These are phyloP conservation scores for Haematococcus lacustris DNA, from an alignment of 139 green algal species.

Conservation along the genomic window DNA sequence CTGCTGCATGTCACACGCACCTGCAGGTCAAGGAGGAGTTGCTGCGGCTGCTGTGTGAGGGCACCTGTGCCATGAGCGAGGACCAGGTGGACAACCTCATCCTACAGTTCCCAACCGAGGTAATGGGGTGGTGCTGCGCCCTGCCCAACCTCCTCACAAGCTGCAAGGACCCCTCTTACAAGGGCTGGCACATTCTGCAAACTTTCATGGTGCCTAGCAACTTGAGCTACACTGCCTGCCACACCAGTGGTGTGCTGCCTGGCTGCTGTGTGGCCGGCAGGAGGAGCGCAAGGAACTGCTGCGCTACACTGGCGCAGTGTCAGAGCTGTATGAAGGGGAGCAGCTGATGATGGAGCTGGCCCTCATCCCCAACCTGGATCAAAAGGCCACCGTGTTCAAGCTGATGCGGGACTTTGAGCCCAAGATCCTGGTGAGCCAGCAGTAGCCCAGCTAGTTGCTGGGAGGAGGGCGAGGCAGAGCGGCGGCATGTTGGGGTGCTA, in stretches of 20 bases:
- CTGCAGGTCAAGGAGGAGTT: constrained; percentile 17
- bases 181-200: too few relatives aligned
- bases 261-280: background rate
- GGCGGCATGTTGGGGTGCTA: background rate
- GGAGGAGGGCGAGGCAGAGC: background rate
- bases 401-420: constrained; percentile 11
- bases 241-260: too few relatives aligned
- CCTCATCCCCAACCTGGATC: constrained; percentile 2
- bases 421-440: constrained; percentile 4
- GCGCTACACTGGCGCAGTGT: constrained; percentile 8
- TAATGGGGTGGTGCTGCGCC: background rate
- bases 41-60: constrained; percentile 6
- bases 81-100: constrained; percentile 27
- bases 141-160: background rate
- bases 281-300: constrained; percentile 28
- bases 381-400: background rate
- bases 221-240: too few relatives aligned
- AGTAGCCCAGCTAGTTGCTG: background rate
- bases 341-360: constrained; percentile 42
- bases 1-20: too few relatives aligned
- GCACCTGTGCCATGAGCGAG: constrained; percentile 4
- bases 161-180: too few relatives aligned
- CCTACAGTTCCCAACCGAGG: constrained; percentile 18
- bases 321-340: constrained; percentile 24
- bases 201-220: too few relatives aligned